Base-by-base conservation (phyloP, 148 eudicot genomes). In the Camellia lanceoleosa region DNA sequence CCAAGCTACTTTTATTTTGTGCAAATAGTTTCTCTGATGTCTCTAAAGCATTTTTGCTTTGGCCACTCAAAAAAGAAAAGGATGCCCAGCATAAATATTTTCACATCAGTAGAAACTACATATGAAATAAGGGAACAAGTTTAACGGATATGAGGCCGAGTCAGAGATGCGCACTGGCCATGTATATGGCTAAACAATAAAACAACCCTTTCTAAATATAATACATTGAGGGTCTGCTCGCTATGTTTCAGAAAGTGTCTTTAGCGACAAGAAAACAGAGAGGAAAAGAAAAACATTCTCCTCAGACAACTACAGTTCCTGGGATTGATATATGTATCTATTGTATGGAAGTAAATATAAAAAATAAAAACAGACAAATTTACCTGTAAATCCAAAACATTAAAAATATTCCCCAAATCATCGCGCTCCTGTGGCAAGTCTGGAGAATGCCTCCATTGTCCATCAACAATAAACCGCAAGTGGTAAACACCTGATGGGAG, bases 401-500 rank as follows among this genome's bases (percentile, higher is more conserved):
- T 90, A 82, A 85, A 95, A 79, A 82, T 82, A 72, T 90, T 91
- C 74, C 98, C 98, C 68, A 88, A 65, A 74, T 95, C 94, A 82
- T 95, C 96, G 81, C 84, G 88, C 64, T 87, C 87, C 81, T 83
- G 86, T 20, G 96, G 98, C 83, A 88, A 68, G 71, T 95, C 97
- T 18, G 91, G 91, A 51, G 96, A 84, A 80, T 88, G 83, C 85
- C 87, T 88, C 91, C 89, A 86, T 49, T 85, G 82, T 30, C 97
- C 98, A 79, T 93, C 98, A 69, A 95, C 94, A 77, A 91, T 71
- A 87, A 93, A 95, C 84, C 89, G 89, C 67, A 87, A 95, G 56
- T 82, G 95, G 87, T 95, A 95, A 79, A 91, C 92, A 44, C 98
- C 98, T 18, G 97, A 90, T 77, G 94, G 91, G 20, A 95, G 94